Evolutionary conservation across 768 basidiomycete genomes (phyloP).

Genomic region (Ramaria sp.): DNA sequence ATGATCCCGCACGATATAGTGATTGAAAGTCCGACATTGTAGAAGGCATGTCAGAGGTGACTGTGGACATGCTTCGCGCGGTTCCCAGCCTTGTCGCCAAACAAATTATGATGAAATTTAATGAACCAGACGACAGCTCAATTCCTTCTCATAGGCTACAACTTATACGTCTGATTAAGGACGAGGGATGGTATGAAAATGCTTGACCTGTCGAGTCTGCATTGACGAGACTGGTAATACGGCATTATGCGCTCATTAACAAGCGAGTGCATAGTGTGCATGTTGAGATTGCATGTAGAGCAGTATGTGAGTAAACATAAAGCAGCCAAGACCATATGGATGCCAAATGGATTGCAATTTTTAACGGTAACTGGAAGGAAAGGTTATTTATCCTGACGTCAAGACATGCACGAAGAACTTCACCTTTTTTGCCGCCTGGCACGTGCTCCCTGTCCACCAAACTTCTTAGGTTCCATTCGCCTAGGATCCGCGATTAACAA

Average conservation of each 20-base stretch:
- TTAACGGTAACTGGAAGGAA: slow-evolving; percentile 65
- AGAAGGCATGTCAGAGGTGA: too few species aligned
- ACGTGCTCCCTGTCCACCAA: slow-evolving; percentile 97
- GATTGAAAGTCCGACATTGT: too few species aligned
- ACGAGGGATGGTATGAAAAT: too few species aligned
- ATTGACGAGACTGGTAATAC: too few species aligned
- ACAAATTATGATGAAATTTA: too few species aligned
- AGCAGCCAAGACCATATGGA: slow-evolving; percentile 18
- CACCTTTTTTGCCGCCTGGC: slow-evolving; percentile 97
- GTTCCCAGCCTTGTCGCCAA: too few species aligned
- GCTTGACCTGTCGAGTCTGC: too few species aligned
- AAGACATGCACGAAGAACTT: slow-evolving; percentile 13
- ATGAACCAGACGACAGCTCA: too few species aligned
- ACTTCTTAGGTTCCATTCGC: slow-evolving; percentile 99
- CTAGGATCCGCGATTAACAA: slow-evolving; percentile 89
- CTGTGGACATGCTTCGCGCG: too few species aligned
- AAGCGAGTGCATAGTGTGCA: neutral
- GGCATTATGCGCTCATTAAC: neutral
- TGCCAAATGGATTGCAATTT: slow-evolving; percentile 24
- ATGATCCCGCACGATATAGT: too few species aligned
- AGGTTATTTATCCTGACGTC: neutral
- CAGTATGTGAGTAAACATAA: neutral
- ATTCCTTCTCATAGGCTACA: too few species aligned
- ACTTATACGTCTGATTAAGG: too few species aligned
- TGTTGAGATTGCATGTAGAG: neutral